These are phyloP conservation scores for Mrakia blollopis DNA, from an alignment of 768 basidiomycete genomes.

Conservation along the genomic window DNA sequence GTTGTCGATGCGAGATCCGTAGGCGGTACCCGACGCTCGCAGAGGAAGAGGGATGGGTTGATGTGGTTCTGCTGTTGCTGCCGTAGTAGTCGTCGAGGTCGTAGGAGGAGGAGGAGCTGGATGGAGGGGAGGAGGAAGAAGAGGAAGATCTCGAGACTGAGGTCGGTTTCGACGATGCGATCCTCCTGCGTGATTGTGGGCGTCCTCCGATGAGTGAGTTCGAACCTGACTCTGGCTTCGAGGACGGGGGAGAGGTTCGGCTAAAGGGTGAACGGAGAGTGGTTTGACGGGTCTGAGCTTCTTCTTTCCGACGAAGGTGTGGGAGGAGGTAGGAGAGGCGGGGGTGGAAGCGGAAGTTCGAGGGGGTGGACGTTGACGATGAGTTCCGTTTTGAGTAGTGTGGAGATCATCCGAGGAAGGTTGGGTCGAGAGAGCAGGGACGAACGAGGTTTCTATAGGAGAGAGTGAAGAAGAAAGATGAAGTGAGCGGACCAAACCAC, in stretches of 20 bases:
- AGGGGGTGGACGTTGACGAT: not conserved
- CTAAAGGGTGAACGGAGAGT: not conserved
- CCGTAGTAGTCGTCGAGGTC: not conserved
- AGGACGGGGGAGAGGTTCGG: not conserved
- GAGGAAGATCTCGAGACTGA: not conserved
- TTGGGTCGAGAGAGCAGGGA: not conserved
- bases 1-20: too few species aligned
- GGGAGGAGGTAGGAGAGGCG: not conserved
- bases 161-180: not conserved
- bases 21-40: not conserved
- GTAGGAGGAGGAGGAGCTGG: not conserved
- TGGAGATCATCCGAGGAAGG: not conserved
- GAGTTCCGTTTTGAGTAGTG: too few species aligned
- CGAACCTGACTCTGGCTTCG: too few species aligned
- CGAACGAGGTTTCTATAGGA: not conserved
- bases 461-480: not conserved
- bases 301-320: not conserved
- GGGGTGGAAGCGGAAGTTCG: not conserved
- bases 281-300: not conserved
- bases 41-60: not conserved
- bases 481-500: not conserved
- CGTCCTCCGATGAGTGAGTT: too few species aligned
- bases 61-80: too few species aligned
- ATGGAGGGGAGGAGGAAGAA: not conserved
- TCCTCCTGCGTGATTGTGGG: too few species aligned